Evolutionary conservation across 495 filamentous ascomycete genomes (phyloP), one percentile per base, ranked within the genome.

Genomic region (Penicillium macrosclerotiorum): DNA sequence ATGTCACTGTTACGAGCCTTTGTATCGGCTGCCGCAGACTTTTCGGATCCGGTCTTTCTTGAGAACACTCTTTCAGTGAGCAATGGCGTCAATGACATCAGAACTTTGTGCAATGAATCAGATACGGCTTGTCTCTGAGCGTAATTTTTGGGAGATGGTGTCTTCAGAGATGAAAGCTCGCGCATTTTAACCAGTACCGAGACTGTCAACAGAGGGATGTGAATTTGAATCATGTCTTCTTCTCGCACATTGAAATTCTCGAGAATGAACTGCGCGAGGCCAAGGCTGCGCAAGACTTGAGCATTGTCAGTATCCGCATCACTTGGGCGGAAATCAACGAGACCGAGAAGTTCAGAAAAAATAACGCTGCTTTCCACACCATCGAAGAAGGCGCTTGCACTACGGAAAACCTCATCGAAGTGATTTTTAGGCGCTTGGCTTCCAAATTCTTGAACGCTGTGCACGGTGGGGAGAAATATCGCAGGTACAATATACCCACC

Each of bases 381-480:
- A 64, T 99, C 92, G 52, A 99, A 97, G 65, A 99, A 97, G 29
- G 89, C 84, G 55, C 84, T 95, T 6, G 92, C 94, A 54, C 93
- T 97, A 41, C 87, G 79, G 27, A 96, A 75, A 1, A 96, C 89
- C 64, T 99, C 93, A n/a, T 77, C 71, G 49, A 90, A 89, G 25
- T 89, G 77, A 9, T 79, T 68, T 55, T 84, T 85, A 12, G 42
- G 68, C 45, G 33, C 84, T 71, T 42, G 68, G 61, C 31, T 61
- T 60, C 90, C 81, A 67, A 89, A 96, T 13, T 67, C 61, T 49
- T 83, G 81, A 33, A 95, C 80, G 48, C 81, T 91, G 58, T 83
- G 69, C 46, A 97, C 79, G n/a, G 89, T 81, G 8, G 90, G 87
- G 2, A 95, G 69, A 57, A 99, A 97, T 8, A 97, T 80, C 22